A percentile compares a stretch with the other conserved stretches of the same genome.
Evolutionary conservation across 805 yeast species (phyloP).

Genomic region (Zygotorulaspora chibaensis): DNA sequence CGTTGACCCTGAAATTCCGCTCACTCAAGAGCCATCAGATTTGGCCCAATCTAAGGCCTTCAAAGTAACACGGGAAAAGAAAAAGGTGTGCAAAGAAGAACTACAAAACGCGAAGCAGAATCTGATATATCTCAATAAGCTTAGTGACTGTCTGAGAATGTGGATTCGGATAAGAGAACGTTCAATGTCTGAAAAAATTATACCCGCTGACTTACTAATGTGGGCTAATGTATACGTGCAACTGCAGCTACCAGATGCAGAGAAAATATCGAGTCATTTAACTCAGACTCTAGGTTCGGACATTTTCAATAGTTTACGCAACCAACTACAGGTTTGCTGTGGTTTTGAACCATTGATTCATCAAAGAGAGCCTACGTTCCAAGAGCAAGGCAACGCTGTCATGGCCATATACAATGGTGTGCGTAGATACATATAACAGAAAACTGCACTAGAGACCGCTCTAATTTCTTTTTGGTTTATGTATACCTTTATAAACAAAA

Average conservation of each 20-base stretch:
- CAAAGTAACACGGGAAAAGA: constrained; percentile 24
- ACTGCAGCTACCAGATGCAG: constrained; percentile 25
- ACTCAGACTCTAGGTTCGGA: constrained; percentile 13
- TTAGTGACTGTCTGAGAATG: constrained; percentile 16
- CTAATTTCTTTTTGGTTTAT: constrained; percentile 56
- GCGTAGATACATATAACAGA: constrained; percentile 7
- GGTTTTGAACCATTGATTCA: constrained; percentile 2
- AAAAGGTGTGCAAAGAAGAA: constrained; percentile 18
- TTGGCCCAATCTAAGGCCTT: constrained; percentile 32
- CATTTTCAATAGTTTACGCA: constrained; percentile 7
- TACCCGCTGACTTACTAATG: constrained; percentile 25
- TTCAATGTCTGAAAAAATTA: constrained; percentile 5
- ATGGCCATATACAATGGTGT: constrained; percentile 22
- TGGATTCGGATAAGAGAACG: constrained; percentile 22
- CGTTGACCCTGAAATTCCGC: constrained; percentile 4
- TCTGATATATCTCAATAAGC: constrained; percentile 17
- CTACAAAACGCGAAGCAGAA: constrained; percentile 22
- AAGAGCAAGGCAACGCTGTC: constrained; percentile 30
- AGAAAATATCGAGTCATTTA: constrained; percentile 16
- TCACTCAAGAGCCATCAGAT: constrained; percentile 13
- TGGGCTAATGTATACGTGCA: constrained; percentile 28
- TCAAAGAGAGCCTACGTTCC: constrained; percentile 23
- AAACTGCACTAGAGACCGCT: not conserved
- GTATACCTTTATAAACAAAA: constrained; percentile 60
- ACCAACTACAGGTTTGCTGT: constrained; percentile 8